Percentiles rank a stretch among this genome's conserved stretches.
phyloP scores from a whole-genome alignment of 192 early-diverging fungal species.

The Dispira parvispora region DNA sequence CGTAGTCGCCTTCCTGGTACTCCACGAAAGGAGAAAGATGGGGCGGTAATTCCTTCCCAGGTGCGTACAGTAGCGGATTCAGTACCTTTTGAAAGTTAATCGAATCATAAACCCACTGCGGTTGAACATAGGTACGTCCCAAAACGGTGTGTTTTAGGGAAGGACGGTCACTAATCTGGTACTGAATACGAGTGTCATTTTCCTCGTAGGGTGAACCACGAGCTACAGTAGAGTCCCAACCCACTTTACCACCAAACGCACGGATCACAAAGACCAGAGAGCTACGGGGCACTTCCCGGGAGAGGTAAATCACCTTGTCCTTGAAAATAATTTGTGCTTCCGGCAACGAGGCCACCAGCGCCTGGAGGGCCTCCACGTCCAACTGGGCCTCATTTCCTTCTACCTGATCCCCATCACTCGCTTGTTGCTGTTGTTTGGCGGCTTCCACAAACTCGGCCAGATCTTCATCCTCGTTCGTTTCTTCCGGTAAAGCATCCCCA shows the following conservation, averaged over 20 bases:
- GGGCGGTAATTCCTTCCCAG: slow-evolving; percentile 70
- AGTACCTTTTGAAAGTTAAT: slow-evolving; percentile 73
- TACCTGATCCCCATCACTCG: not conserved
- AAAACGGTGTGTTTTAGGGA: slow-evolving; percentile 30
- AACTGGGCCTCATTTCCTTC: not conserved
- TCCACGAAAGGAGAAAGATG: slow-evolving; percentile 91
- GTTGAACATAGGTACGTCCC: slow-evolving; percentile 71
- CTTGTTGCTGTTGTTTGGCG: slow-evolving; percentile 11
- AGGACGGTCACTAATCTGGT: slow-evolving; percentile 81
- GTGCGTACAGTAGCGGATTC: slow-evolving; percentile 40
- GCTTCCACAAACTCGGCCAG: slow-evolving; percentile 34
- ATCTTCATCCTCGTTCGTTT: slow-evolving; percentile 14
- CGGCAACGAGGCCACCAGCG: slow-evolving; percentile 19
- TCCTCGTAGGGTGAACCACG: slow-evolving; percentile 62
- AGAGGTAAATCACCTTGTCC: slow-evolving; percentile 60
- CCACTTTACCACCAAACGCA: slow-evolving; percentile 74
- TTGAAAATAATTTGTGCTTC: slow-evolving; percentile 32
- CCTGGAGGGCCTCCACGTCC: not conserved
- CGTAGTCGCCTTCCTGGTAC: slow-evolving; percentile 71
- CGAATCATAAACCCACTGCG: slow-evolving; percentile 96
- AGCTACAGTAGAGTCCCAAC: slow-evolving; percentile 70
- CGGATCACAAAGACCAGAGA: slow-evolving; percentile 84
- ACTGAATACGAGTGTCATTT: slow-evolving; percentile 69
- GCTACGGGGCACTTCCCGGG: slow-evolving; percentile 87
- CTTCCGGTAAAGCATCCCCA: not conserved